These are phyloP conservation scores for Epicoccum nigrum DNA, from an alignment of 2,329 filamentous ascomycete species.

Conservation along the genomic window DNA sequence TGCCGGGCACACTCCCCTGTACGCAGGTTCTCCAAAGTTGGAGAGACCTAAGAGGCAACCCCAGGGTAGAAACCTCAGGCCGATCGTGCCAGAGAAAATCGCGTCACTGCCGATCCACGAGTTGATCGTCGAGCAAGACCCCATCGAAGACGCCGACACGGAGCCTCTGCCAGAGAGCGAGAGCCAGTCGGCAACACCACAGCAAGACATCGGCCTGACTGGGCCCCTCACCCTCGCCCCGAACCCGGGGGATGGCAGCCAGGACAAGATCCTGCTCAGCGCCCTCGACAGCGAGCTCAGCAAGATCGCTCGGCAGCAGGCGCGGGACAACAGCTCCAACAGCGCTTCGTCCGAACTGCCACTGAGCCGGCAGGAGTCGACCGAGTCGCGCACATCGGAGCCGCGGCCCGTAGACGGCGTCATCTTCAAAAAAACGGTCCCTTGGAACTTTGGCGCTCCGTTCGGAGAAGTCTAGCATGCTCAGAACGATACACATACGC, in stretches of 20 bases:
- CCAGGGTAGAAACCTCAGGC: conserved; percentile 6
- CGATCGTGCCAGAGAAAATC: conserved; percentile 10
- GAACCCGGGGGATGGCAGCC: conserved; percentile 38
- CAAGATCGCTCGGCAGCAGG: conserved; percentile 32
- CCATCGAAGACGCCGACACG: conserved; percentile 14
- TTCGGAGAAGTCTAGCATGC: conserved; percentile 36
- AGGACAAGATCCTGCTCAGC: conserved; percentile 38
- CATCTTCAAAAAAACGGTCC: conserved; percentile 40
- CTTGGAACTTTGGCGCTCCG: conserved; percentile 44
- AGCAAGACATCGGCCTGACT: conserved; percentile 30
- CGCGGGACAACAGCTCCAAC: conserved; percentile 16
- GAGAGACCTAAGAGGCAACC: conserved; percentile 11
- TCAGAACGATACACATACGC: background rate
- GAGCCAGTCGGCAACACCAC: conserved; percentile 25
- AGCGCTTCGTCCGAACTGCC: conserved; percentile 24
- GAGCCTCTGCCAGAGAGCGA: conserved; percentile 11
- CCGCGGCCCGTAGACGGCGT: conserved; percentile 42
- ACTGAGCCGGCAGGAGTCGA: conserved; percentile 31
- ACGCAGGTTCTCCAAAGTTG: conserved; percentile 20
- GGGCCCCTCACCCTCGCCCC: conserved; percentile 43
- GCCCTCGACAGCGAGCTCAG: conserved; percentile 36
- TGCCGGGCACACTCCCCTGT: conserved; percentile 47
- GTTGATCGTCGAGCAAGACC: conserved; percentile 13
- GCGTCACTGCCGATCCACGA: conserved; percentile 21
- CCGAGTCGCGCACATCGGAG: conserved; percentile 26